phyloP scores from a whole-genome alignment of 2,329 filamentous ascomycete species.

The Claviceps quebecensis region DNA sequence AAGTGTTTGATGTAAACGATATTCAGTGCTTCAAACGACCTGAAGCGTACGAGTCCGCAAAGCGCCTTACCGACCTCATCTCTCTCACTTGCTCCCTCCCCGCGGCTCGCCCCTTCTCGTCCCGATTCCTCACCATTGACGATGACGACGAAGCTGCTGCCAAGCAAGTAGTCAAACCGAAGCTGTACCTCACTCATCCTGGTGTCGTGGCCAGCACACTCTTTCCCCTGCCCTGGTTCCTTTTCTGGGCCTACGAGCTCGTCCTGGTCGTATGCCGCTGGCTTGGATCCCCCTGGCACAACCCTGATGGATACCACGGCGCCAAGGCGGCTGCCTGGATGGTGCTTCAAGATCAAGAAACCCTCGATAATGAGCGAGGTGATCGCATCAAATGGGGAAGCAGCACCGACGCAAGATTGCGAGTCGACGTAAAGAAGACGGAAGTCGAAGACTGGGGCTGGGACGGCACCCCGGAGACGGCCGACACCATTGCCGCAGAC shows the following conservation, averaged over 20 bases:
- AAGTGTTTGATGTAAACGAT: slow-evolving; percentile 50
- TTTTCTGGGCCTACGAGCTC: slow-evolving; percentile 55
- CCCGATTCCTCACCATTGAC: slow-evolving; percentile 36
- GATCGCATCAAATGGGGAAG: slow-evolving; percentile 72
- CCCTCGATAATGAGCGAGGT: slow-evolving; percentile 41
- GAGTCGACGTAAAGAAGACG: slow-evolving; percentile 54
- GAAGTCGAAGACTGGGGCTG: slow-evolving; percentile 82
- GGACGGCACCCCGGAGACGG: slow-evolving; percentile 40
- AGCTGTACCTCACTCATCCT: slow-evolving; percentile 70
- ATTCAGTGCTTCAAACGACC: slow-evolving; percentile 54
- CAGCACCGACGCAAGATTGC: slow-evolving; percentile 43
- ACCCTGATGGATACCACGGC: slow-evolving; percentile 59
- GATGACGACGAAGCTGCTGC: slow-evolving; percentile 8
- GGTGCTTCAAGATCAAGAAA: slow-evolving; percentile 50
- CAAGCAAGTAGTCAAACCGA: slow-evolving; percentile 27
- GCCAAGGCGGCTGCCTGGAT: slow-evolving; percentile 68
- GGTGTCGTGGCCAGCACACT: slow-evolving; percentile 76
- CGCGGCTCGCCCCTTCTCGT: slow-evolving; percentile 41
- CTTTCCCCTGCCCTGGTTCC: slow-evolving; percentile 55
- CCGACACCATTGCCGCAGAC: slow-evolving; percentile 28
- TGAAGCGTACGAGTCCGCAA: slow-evolving; percentile 70
- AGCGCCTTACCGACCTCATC: slow-evolving; percentile 75
- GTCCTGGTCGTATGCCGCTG: slow-evolving; percentile 59
- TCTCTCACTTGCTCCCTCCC: slow-evolving; percentile 60
- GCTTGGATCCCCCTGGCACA: slow-evolving; percentile 82